Evolutionary conservation across 768 basidiomycete genomes (phyloP).

Genomic region (Kwoniella sp.): DNA sequence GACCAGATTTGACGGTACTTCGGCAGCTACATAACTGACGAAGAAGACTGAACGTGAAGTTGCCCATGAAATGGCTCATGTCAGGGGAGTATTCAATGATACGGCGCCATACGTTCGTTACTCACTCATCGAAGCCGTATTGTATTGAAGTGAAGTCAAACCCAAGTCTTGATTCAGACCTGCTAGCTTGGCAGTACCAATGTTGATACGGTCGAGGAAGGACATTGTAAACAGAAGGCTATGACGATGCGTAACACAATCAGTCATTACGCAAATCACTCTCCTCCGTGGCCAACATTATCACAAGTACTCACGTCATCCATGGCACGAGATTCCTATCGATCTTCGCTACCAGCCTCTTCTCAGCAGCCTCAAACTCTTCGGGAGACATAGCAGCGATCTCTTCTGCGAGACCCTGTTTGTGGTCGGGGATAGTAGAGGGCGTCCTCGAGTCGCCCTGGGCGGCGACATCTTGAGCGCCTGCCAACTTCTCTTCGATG

Average conservation of each 20-base stretch:
- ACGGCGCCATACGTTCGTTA: too few species aligned
- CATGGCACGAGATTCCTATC: slow-evolving; percentile 52
- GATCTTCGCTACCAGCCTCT: slow-evolving; percentile 45
- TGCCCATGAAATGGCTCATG: background rate
- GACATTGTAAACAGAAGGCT: slow-evolving; percentile 53
- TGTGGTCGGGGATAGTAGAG: slow-evolving; percentile 35
- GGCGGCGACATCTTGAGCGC: slow-evolving; percentile 9
- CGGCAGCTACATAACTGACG: slow-evolving; percentile 50
- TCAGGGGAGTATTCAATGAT: too few species aligned
- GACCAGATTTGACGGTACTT: slow-evolving; percentile 52
- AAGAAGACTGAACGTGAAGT: slow-evolving; percentile 29
- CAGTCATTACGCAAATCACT: background rate
- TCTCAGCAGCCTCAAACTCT: slow-evolving; percentile 44
- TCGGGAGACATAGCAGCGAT: slow-evolving; percentile 44
- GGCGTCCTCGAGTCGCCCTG: slow-evolving; percentile 16
- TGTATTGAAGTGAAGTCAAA: slow-evolving; percentile 47
- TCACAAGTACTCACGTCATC: slow-evolving; percentile 48
- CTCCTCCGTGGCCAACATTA: background rate
- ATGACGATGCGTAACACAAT: background rate
- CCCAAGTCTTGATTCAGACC: slow-evolving; percentile 43
- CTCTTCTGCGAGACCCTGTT: slow-evolving; percentile 30
- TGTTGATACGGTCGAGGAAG: slow-evolving; percentile 54
- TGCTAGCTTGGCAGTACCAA: slow-evolving; percentile 49
- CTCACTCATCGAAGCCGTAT: slow-evolving; percentile 49
- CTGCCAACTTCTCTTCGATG: slow-evolving; percentile 15